phyloP scores from a whole-genome alignment of 768 basidiomycete species.

The Paxillus ammoniavirescens region DNA sequence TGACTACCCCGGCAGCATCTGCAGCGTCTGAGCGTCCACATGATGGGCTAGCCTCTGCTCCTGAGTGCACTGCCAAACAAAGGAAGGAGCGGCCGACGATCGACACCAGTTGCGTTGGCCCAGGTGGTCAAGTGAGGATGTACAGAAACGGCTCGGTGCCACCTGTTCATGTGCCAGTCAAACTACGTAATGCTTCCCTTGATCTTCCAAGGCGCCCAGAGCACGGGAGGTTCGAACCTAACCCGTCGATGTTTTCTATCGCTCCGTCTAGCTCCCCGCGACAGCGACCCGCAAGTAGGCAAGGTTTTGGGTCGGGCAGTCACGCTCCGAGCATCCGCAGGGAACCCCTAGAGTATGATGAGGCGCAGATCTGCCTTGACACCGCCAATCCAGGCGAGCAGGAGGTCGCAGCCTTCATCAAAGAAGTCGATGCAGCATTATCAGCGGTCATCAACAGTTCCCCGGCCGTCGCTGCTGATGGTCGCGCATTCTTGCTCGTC shows the following conservation, averaged over 20 bases:
- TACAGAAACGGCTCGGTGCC: slow-evolving; percentile 33
- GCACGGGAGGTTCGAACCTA: slow-evolving; percentile 23
- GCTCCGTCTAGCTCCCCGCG: slow-evolving; percentile 27
- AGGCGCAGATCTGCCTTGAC: slow-evolving; percentile 30
- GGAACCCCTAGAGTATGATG: slow-evolving; percentile 29
- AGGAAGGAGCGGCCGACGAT: slow-evolving; percentile 32
- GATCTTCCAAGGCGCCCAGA: slow-evolving; percentile 28
- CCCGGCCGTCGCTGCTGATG: slow-evolving; percentile 29
- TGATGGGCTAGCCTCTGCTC: slow-evolving; percentile 10
- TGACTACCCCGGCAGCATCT: slow-evolving; percentile 27
- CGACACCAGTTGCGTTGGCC: slow-evolving; percentile 31
- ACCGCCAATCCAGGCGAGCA: slow-evolving; percentile 29
- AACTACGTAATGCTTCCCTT: slow-evolving; percentile 29
- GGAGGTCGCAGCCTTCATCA: slow-evolving; percentile 31
- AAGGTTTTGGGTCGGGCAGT: slow-evolving; percentile 19
- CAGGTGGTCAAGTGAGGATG: slow-evolving; percentile 29
- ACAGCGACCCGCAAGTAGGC: slow-evolving; percentile 24
- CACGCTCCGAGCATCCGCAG: slow-evolving; percentile 29
- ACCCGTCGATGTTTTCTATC: slow-evolving; percentile 31
- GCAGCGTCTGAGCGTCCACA: slow-evolving; percentile 16
- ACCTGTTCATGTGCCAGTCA: slow-evolving; percentile 28
- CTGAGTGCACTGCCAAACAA: slow-evolving; percentile 19
- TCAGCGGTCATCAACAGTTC: slow-evolving; percentile 24
- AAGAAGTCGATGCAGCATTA: slow-evolving; percentile 29
- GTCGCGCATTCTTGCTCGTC: slow-evolving; percentile 29